Evolutionary conservation across 495 filamentous ascomycete species (phyloP), one percentile per base, ranked within the genome.

Genomic region (Penicillium waksmanii): DNA sequence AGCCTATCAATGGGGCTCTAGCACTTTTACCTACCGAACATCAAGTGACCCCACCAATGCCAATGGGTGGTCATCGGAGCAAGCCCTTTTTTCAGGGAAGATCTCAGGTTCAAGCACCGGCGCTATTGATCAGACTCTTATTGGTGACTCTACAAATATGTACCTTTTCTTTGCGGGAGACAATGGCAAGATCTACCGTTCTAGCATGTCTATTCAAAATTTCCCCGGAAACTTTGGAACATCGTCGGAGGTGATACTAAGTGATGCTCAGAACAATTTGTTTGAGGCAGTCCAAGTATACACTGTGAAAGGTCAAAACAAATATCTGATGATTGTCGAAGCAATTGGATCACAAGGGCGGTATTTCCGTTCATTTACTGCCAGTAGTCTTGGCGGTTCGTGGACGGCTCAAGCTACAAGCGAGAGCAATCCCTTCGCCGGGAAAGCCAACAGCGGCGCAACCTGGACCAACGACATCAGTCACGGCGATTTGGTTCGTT

Each of bases 381-480:
- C 86, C 21, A 74, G 57, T 34, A 81, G 73, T 53, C 77, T 87
- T 2, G 60, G 63, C 51, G 85, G 85, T 2, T 42, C 71, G 17
- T 88, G 85, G 85, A 82, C 80, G 0, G 53, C 74, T 8, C 80
- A 85, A 62, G 79, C 84, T 2, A 66, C 68, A 2, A 78, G 50
- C 27, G 85, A 87, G 73, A 76, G 64, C 61, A 55, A 65, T 4
- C 80, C 86, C 6, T 89, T 87, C 51, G 86, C 86, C 1, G 84
- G 86, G 50, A 83, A 83, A 66, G 80, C 79, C 27, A 87, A 89
- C 66, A 85, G 79, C 55, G 82, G 81, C 51, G 82, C 82, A 2
- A 78, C 77, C 51, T 89, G 86, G 86, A 86, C 85, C 46, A 79
- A 85, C 68, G 83, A 86, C 56, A 87, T 89, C 65, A 85, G 81